These are phyloP conservation scores for Scorias spongiosa DNA, from an alignment of 2,329 filamentous ascomycete genomes.

Conservation along the genomic window DNA sequence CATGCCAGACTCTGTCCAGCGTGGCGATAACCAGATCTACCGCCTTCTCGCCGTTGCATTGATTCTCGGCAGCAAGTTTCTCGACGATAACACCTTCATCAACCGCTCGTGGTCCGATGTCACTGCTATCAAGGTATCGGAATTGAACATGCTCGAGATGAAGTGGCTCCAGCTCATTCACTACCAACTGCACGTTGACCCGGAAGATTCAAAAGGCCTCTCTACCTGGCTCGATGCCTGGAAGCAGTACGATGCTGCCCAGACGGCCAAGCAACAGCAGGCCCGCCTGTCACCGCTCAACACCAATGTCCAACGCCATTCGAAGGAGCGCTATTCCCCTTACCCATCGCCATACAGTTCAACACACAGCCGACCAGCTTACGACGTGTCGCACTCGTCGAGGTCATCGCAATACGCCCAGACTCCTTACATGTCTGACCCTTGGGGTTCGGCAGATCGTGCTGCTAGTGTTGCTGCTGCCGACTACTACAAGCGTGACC, in stretches of 20 bases:
- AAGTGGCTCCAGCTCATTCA: constrained; percentile 74
- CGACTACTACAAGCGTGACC: constrained; percentile 20
- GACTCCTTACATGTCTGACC: constrained; percentile 19
- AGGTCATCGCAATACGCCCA: constrained; percentile 16
- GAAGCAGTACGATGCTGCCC: constrained; percentile 44
- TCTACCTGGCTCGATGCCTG: constrained; percentile 50
- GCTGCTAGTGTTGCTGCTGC: constrained; percentile 7
- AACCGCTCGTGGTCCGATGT: constrained; percentile 95
- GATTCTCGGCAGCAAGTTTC: constrained; percentile 82
- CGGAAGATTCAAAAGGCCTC: constrained; percentile 59
- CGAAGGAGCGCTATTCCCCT: constrained; percentile 30
- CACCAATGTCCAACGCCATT: constrained; percentile 43
- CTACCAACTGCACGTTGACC: constrained; percentile 77
- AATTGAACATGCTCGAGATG: constrained; percentile 73
- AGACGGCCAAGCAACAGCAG: constrained; percentile 15
- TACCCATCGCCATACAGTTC: constrained; percentile 21
- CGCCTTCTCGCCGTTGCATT: constrained; percentile 74
- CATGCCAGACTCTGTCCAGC: constrained; percentile 16
- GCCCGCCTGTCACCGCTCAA: constrained; percentile 44
- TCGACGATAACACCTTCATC: constrained; percentile 95
- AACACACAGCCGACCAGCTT: constrained; percentile 9
- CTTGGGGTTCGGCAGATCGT: constrained; percentile 17
- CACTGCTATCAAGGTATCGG: constrained; percentile 69
- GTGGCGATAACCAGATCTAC: constrained; percentile 58
- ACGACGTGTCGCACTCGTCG: constrained; percentile 15